Conservation (phyloP, 768 basidiomycete species). For the Mycena pura region DNA sequence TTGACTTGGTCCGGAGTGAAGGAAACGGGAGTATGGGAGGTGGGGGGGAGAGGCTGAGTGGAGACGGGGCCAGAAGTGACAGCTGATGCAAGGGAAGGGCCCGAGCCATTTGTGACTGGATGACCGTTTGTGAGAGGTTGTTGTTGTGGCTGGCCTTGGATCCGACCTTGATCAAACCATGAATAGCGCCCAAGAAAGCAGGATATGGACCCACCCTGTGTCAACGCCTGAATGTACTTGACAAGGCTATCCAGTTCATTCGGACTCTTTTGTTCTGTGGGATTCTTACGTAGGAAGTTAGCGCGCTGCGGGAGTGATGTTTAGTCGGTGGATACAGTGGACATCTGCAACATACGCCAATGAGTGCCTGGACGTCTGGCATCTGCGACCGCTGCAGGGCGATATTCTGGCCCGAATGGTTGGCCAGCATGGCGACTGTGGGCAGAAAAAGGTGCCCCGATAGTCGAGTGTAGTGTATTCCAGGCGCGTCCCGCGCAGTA, state of each 20-base stretch:
- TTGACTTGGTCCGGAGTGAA: constrained; percentile 80
- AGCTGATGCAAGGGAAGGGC: constrained; percentile 44
- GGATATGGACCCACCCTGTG: constrained; percentile 35
- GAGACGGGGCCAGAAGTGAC: constrained; percentile 58
- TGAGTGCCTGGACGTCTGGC: constrained; percentile 50
- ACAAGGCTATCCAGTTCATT: constrained; percentile 53
- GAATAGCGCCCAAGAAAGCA: constrained; percentile 12
- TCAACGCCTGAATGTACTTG: constrained; percentile 54
- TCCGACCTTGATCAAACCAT: constrained; percentile 22
- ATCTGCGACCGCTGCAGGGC: constrained; percentile 39
- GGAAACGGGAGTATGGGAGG: constrained; percentile 76
- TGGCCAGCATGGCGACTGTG: constrained; percentile 43
- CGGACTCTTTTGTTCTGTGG: constrained; percentile 53
- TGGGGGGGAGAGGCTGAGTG: constrained; percentile 53
- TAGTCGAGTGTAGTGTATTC: background rate
- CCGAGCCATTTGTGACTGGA: constrained; percentile 27
- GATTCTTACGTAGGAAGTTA: constrained; percentile 58
- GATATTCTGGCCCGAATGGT: constrained; percentile 42
- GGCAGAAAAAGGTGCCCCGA: background rate
- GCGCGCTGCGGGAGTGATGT: constrained; percentile 44
- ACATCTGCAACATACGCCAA: constrained; percentile 43
- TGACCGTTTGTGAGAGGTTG: constrained; percentile 48
- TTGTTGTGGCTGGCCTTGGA: constrained; percentile 32
- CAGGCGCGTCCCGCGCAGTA: constrained; percentile 23
- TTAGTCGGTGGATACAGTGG: constrained; percentile 19